Evolutionary conservation across 2,329 filamentous ascomycete genomes (phyloP), one percentile per base, ranked within the genome.

Genomic region (Aquanectria penicillioides): DNA sequence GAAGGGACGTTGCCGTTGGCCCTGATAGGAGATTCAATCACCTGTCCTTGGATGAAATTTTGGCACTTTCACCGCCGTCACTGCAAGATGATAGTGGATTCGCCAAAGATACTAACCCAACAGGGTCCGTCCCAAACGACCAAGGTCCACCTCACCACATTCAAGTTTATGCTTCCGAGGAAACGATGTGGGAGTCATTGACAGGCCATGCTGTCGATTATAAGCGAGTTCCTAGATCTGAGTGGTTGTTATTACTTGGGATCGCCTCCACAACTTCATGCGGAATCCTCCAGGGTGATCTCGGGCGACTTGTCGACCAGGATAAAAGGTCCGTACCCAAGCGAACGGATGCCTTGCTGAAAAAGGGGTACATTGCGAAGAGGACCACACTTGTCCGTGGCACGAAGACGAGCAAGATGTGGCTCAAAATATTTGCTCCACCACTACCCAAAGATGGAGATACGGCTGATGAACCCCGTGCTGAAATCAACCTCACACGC

Each of bases 291-390:
- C 86, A 89, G 71, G 84, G 83, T 34, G 85, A 88, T 57, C 77
- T 89, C 20, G 82, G 83, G 13, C 80, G 81, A 17, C 74, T 86
- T 1, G 84, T 85, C 11, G 80, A 81, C 18, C 86, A 89, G 69
- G 86, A 89, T 71, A 89, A 89, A 68, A 81, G 86, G 47, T 88
- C 86, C 2, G 80, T 89, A 2, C 86, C 86, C 3, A 86, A 84
- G 56, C 78, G 86, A 28, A 89, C 86, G 0, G 85, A 88, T 62
- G 79, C 81, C 3, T 77, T 89, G 1, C 80, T 83, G 5, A 79
- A 80, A 61, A 88, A 88, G 67, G 86, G 86, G 13, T 89, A 89
- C 62, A 84, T 87, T 43, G 81, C 81, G 47, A 89, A 89, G 71
- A 80, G 86, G 34, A 84, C 85, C 4, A 82, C 85, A 1, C 80